Conservation (phyloP, 2,329 filamentous ascomycete species). For the Stachybotrys echinatus region DNA sequence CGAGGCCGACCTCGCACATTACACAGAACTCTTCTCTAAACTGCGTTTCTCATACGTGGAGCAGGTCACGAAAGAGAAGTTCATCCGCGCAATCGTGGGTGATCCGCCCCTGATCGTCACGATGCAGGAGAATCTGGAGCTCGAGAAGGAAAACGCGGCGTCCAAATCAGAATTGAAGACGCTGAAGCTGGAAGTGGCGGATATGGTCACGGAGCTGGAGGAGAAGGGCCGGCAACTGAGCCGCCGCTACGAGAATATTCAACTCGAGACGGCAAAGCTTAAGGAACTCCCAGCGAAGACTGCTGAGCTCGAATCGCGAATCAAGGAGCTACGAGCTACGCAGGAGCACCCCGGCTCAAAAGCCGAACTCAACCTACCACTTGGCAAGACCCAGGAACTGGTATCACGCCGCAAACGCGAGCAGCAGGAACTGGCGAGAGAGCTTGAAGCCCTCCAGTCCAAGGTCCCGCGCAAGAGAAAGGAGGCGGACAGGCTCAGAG, state of each 20-base stretch:
- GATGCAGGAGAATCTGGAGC: slow-evolving; percentile 71
- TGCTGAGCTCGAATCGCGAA: slow-evolving; percentile 39
- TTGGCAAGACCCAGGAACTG: slow-evolving; percentile 51
- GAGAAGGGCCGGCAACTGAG: slow-evolving; percentile 53
- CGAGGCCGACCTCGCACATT: slow-evolving; percentile 79
- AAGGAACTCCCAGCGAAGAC: slow-evolving; percentile 47
- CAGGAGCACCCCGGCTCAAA: slow-evolving; percentile 29
- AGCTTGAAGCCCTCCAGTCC: slow-evolving; percentile 57
- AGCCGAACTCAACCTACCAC: slow-evolving; percentile 47
- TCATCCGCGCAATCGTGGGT: slow-evolving; percentile 86
- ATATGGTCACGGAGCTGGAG: slow-evolving; percentile 70
- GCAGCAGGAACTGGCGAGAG: slow-evolving; percentile 52
- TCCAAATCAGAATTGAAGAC: slow-evolving; percentile 73
- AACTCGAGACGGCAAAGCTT: slow-evolving; percentile 42
- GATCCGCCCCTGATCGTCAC: slow-evolving; percentile 84
- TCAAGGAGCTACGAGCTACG: slow-evolving; percentile 37
- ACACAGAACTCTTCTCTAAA: slow-evolving; percentile 93
- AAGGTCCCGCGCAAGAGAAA: slow-evolving; percentile 60
- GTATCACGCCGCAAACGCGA: slow-evolving; percentile 46
- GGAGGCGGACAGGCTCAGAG: slow-evolving; percentile 61
- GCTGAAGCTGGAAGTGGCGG: slow-evolving; percentile 72
- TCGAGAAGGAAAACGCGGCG: slow-evolving; percentile 63
- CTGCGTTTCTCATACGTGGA: slow-evolving; percentile 96
- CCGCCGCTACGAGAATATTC: slow-evolving; percentile 44
- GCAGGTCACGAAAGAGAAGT: slow-evolving; percentile 98